Percentiles rank a stretch among this genome's conserved stretches.
Conservation (phyloP, 768 basidiomycete species). For the Lepiota brunneoincarnata region DNA sequence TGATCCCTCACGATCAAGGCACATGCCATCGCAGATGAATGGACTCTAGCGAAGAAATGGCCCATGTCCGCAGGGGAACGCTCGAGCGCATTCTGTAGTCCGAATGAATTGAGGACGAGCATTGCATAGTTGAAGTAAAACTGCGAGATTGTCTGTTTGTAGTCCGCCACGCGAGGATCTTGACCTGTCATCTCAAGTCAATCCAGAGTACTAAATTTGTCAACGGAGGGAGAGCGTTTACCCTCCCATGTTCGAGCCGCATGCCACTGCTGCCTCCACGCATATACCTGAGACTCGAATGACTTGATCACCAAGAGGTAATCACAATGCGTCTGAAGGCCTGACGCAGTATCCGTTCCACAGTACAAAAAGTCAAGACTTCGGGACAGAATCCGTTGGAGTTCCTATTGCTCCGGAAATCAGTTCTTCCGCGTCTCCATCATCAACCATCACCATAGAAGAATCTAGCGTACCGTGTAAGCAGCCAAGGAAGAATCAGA, state of each 20-base stretch:
- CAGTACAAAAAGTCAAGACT: constrained; percentile 91
- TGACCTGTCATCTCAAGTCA: constrained; percentile 22
- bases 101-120: constrained; percentile 93
- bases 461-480: constrained; percentile 62
- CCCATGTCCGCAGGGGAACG: constrained; percentile 67
- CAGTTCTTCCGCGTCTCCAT: constrained; percentile 1
- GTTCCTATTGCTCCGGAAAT: constrained; percentile 44
- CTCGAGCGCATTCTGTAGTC: constrained; percentile 94
- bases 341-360: constrained; percentile 73
- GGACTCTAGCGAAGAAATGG: constrained; percentile 81
- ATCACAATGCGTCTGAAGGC: constrained; percentile 80
- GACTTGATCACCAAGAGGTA: constrained; percentile 82
- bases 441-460: too few relatives aligned
- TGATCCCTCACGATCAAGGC: constrained; percentile 75
- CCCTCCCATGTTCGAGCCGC: constrained; percentile 26
- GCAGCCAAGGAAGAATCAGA: constrained; percentile 70
- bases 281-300: constrained; percentile 73
- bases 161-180: constrained; percentile 27
- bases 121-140: constrained; percentile 86
- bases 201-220: neutral
- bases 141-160: constrained; percentile 50
- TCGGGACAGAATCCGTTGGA: constrained; percentile 87
- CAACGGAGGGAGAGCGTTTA: constrained; percentile 19
- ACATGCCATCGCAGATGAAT: constrained; percentile 68
- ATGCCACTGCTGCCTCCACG: constrained; percentile 59